Evolutionary conservation across 352 stramenopile genomes (phyloP).

Genomic region (Phytopythium cucurbitacearum): DNA sequence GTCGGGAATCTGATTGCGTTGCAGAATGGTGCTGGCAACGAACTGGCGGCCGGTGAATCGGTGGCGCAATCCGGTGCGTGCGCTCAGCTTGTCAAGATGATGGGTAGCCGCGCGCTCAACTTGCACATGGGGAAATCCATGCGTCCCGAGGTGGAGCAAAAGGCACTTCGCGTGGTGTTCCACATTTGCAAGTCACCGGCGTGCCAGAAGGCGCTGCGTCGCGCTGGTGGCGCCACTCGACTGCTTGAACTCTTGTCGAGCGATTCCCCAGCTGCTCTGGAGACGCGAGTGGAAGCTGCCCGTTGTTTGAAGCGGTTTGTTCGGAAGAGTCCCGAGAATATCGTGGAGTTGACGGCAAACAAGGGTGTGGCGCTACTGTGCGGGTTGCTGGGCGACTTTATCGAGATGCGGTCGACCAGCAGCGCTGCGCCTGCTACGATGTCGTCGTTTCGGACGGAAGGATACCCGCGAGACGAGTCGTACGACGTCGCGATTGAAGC

Average conservation of each 20-base stretch:
- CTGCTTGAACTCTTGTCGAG: slow-evolving; percentile 53
- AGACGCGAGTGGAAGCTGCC: slow-evolving; percentile 62
- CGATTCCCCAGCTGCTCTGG: slow-evolving; percentile 43
- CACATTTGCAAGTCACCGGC: slow-evolving; percentile 60
- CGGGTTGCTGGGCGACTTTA: slow-evolving; percentile 48
- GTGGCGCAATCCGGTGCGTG: slow-evolving; percentile 64
- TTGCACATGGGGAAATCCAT: slow-evolving; percentile 36
- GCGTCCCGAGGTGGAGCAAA: slow-evolving; percentile 59
- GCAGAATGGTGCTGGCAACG: slow-evolving; percentile 66
- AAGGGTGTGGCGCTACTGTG: slow-evolving; percentile 54
- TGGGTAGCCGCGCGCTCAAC: slow-evolving; percentile 58
- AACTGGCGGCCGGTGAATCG: slow-evolving; percentile 53
- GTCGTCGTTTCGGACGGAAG: slow-evolving; percentile 3
- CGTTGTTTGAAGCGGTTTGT: slow-evolving; percentile 74
- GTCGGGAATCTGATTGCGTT: slow-evolving; percentile 72
- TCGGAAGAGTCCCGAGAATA: slow-evolving; percentile 68
- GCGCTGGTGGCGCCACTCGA: slow-evolving; percentile 41
- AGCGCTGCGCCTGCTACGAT: slow-evolving; percentile 1
- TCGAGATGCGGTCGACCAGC: slow-evolving; percentile 32
- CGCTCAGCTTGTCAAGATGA: slow-evolving; percentile 44
- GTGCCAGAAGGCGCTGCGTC: slow-evolving; percentile 66
- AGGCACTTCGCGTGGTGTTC: slow-evolving; percentile 68
- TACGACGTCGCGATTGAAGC: slow-evolving; percentile 66
- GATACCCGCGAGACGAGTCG: slow-evolving; percentile 38
- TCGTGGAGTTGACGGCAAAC: slow-evolving; percentile 51